Evolutionary conservation across 768 basidiomycete species (phyloP).

Genomic region (Rhizopogon roseolus): DNA sequence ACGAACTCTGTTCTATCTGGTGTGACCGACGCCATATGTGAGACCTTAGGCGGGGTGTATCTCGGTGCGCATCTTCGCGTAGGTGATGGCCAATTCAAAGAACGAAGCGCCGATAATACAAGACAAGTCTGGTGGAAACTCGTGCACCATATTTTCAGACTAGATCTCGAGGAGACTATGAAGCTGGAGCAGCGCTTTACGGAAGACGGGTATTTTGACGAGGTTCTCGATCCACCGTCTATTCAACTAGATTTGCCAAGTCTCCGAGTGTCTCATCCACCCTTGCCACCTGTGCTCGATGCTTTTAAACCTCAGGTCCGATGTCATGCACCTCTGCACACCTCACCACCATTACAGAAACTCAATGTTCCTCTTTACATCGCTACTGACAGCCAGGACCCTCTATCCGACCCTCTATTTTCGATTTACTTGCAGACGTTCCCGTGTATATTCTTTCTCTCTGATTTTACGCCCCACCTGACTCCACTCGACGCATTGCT

Average conservation of each 20-base stretch:
- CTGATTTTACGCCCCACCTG: conserved; percentile 38
- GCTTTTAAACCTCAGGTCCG: conserved; percentile 5
- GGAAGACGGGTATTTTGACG: background rate
- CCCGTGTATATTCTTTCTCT: conserved; percentile 58
- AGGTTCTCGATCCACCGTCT: conserved; percentile 10
- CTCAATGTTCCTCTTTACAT: conserved; percentile 63
- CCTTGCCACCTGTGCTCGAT: conserved; percentile 19
- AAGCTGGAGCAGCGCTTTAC: conserved; percentile 17
- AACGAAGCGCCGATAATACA: conserved; percentile 35
- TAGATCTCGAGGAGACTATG: conserved; percentile 32
- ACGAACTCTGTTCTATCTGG: conserved; percentile 41
- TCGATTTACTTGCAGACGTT: conserved; percentile 45
- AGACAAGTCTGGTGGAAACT: conserved; percentile 54
- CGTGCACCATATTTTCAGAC: conserved; percentile 41
- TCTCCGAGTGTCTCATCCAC: conserved; percentile 21
- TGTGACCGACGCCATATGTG: conserved; percentile 40
- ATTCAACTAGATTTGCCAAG: conserved; percentile 16
- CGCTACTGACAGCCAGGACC: conserved; percentile 52
- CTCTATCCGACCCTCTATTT: conserved; percentile 38
- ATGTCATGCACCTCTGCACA: conserved; percentile 40
- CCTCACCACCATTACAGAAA: conserved; percentile 19
- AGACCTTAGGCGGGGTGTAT: conserved; percentile 42
- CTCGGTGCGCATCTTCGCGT: conserved; percentile 65
- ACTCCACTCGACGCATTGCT: conserved; percentile 28
- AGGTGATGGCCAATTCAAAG: conserved; percentile 61